phyloP scores from a whole-genome alignment of 441 rosid species.

The Pelargonium australe region DNA sequence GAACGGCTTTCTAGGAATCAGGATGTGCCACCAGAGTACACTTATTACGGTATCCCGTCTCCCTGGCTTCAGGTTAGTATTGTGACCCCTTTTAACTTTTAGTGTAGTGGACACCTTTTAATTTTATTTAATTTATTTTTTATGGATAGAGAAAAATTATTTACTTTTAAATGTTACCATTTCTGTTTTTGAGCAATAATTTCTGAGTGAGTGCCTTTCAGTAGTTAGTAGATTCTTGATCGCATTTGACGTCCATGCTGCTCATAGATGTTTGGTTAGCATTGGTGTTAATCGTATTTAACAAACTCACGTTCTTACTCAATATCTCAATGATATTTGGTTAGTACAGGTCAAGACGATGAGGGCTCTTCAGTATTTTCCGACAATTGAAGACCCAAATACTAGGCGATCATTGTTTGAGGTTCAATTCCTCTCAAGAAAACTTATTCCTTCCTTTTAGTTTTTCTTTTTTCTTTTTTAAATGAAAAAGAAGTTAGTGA shows the following conservation, averaged over 20 bases:
- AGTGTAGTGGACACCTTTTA: too few species aligned
- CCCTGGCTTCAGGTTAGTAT: conserved; percentile 96
- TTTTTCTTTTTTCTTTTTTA: conserved; percentile 5
- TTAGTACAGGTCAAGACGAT: conserved; percentile 80
- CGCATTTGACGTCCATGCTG: too few species aligned
- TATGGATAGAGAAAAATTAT: background rate
- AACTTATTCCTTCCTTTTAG: conserved; percentile 8
- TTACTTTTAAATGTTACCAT: too few species aligned
- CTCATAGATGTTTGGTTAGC: too few species aligned
- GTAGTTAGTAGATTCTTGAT: too few species aligned
- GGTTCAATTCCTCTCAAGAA: conserved; percentile 37
- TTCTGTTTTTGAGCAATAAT: too few species aligned
- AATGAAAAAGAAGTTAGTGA: conserved; percentile 21
- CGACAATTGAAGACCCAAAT: conserved; percentile 93
- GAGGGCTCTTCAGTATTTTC: conserved; percentile 99
- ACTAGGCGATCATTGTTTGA: conserved; percentile 88
- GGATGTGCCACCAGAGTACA: conserved; percentile 97
- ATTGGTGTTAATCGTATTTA: background rate
- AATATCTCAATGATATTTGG: conserved; percentile 18
- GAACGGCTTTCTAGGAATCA: conserved; percentile 96
- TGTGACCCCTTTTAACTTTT: background rate
- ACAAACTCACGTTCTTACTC: conserved; percentile 20
- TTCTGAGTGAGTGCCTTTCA: too few species aligned
- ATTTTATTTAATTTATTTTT: too few species aligned
- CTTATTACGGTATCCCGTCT: conserved; percentile 97